Percentiles rank a stretch among this genome's conserved stretches.
These are phyloP conservation scores for Cucurbita ficifolia DNA, from an alignment of 306 rosid genomes.

Conservation along the genomic window DNA sequence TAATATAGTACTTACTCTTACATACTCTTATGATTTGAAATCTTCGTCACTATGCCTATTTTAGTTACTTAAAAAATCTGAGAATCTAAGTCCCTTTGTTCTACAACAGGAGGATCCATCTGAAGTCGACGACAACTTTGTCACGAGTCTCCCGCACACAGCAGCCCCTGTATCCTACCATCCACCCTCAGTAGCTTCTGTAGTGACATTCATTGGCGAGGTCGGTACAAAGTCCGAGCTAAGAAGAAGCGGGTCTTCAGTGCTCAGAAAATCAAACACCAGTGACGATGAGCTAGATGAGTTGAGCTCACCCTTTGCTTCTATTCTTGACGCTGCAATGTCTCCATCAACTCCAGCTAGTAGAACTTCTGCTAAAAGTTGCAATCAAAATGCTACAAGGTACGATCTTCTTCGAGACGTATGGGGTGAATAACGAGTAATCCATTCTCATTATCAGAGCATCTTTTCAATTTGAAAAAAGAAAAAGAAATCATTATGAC, in stretches of 20 bases:
- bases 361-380: slow-evolving; percentile 27
- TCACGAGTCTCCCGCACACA: slow-evolving; percentile 49
- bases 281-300: slow-evolving; percentile 97
- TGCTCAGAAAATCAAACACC: slow-evolving; percentile 67
- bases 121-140: slow-evolving; percentile 33
- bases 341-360: slow-evolving; percentile 28
- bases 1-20: background rate
- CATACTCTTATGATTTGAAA: background rate
- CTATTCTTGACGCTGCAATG: slow-evolving; percentile 27
- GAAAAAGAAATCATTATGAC: background rate
- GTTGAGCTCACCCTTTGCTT: slow-evolving; percentile 60
- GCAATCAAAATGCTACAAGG: slow-evolving; percentile 37
- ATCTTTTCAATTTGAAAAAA: background rate
- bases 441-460: background rate
- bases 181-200: slow-evolving; percentile 44
- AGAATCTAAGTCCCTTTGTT: slow-evolving; percentile 4
- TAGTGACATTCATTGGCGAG: slow-evolving; percentile 40
- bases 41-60: background rate
- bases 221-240: slow-evolving; percentile 43
- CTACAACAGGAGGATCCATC: slow-evolving; percentile 31
- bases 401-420: slow-evolving; percentile 74
- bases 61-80: background rate
- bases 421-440: slow-evolving; percentile 59
- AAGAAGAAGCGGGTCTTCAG: slow-evolving; percentile 68
- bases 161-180: slow-evolving; percentile 53